Evolutionary conservation across 2,329 filamentous ascomycete genomes (phyloP), one percentile per base, ranked within the genome.

Genomic region (Aspergillus unguis): DNA sequence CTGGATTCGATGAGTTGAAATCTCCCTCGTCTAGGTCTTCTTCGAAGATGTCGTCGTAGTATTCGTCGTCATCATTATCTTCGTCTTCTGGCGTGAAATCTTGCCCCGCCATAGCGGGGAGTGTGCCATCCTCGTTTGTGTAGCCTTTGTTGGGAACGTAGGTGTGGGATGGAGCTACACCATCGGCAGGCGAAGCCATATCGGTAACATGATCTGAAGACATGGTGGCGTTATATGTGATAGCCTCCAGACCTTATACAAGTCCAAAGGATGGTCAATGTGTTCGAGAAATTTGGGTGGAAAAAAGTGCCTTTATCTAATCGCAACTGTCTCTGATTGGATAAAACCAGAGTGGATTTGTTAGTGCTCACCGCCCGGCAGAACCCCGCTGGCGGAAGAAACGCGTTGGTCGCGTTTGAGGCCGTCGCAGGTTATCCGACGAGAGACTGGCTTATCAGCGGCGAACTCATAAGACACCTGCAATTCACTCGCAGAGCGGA

Each of bases 31-130:
- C 76, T 26, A 84, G 61, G 42, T 80, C 77, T 11, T 84, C 79
- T 38, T 79, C 76, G 50, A 77, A 78, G 28, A 82, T 79, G 55
- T 81, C 79, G 50, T 88, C 81, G 55, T 85, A 83, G 52, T 85
- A 82, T 40, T 85, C 77, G 7, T 85, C 84, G 32, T 84, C 78
- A 32, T 80, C 76, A 4, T 71, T 73, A 44, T 78, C 74, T 32
- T 76, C 72, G 40, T 76, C 72, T 11, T 62, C 59, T 11, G 66
- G 62, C 45, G 58, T 60, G 45, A 64, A 55, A 52, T 68, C 64
- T 55, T 67, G 65, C 63, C 62, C 64, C 62, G 66, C 68, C 50
- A 59, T 57, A 29, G 61, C 58, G 59, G 61, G 63, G 68, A 66
- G 62, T 44, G 70, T 63, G 53, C 57, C 61, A 41, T 71, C 67